phyloP scores from a whole-genome alignment of 495 filamentous ascomycete genomes.

The Hyaloscypha variabilis region DNA sequence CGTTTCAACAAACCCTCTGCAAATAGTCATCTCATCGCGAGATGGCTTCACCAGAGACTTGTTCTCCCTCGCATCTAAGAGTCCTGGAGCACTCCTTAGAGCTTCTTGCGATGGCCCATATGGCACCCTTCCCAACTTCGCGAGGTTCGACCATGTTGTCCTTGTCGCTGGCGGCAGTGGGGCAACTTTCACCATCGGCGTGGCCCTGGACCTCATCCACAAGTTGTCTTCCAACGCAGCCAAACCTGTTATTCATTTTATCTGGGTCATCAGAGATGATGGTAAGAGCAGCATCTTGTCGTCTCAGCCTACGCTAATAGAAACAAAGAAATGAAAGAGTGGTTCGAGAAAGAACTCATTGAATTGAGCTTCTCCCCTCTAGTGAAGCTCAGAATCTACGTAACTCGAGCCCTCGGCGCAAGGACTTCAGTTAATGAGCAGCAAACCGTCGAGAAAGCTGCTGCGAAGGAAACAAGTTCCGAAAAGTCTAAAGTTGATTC shows the following conservation, averaged over 20 bases:
- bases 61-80: constrained; percentile 44
- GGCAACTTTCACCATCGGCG: constrained; percentile 56
- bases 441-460: background rate
- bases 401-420: constrained; percentile 35
- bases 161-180: constrained; percentile 62
- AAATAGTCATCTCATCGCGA: constrained; percentile 55
- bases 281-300: constrained; percentile 36
- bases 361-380: constrained; percentile 44
- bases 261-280: constrained; percentile 50
- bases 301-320: background rate
- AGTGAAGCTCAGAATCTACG: constrained; percentile 48
- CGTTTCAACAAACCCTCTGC: constrained; percentile 41
- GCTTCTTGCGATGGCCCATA: constrained; percentile 60
- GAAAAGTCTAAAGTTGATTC: background rate
- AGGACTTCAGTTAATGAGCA: background rate
- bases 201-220: constrained; percentile 50
- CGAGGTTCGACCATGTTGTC: constrained; percentile 55
- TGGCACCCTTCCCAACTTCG: constrained; percentile 57
- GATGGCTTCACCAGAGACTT: constrained; percentile 58
- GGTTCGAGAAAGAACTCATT: constrained; percentile 53
- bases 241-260: constrained; percentile 46
- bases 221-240: constrained; percentile 40
- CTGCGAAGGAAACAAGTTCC: background rate
- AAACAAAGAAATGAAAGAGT: constrained; percentile 25
- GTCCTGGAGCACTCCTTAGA: constrained; percentile 45